These are phyloP conservation scores for Cicer bijugum DNA, from an alignment of 306 rosid genomes.

Conservation along the genomic window DNA sequence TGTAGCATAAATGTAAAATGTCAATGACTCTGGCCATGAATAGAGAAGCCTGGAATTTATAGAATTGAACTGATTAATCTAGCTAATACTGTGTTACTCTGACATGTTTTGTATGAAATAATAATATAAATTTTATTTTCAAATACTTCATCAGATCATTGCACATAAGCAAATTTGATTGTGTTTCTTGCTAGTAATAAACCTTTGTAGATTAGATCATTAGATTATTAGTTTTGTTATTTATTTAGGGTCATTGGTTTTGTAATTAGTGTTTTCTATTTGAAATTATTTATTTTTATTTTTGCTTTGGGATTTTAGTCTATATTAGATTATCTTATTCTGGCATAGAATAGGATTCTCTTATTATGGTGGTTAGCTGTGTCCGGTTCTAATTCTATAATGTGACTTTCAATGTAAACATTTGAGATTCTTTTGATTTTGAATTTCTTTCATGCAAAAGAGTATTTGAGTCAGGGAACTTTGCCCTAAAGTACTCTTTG, in stretches of 20 bases:
- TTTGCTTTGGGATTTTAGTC: not conserved
- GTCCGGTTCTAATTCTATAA: constrained; percentile 8
- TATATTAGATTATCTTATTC: not conserved
- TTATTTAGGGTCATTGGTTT: not conserved
- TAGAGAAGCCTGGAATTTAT: constrained; percentile 13
- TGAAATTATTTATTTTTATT: constrained; percentile 15
- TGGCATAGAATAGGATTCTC: not conserved
- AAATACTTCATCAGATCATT: constrained; percentile 4
- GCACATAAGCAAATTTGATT: constrained; percentile 2
- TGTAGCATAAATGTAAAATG: constrained; percentile 15
- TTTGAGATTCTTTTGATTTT: not conserved
- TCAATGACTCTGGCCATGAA: constrained; percentile 18
- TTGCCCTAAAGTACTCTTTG: not conserved
- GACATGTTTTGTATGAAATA: constrained; percentile 2
- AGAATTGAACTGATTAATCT: constrained; percentile 15
- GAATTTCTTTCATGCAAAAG: constrained; percentile 9
- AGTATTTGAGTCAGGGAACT: not conserved
- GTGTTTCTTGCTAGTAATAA: constrained; percentile 19
- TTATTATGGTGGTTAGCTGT: not conserved
- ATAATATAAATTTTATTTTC: constrained; percentile 15
- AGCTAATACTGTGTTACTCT: constrained; percentile 8
- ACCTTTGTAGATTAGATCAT: not conserved
- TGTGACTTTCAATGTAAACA: constrained; percentile 1
- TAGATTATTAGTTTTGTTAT: too few relatives aligned
- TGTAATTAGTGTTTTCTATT: not conserved